Percentiles rank a stretch among this genome's conserved stretches.
Conservation (phyloP, 139 green algal genomes). For the Chlamydomonas sphaeroides region DNA sequence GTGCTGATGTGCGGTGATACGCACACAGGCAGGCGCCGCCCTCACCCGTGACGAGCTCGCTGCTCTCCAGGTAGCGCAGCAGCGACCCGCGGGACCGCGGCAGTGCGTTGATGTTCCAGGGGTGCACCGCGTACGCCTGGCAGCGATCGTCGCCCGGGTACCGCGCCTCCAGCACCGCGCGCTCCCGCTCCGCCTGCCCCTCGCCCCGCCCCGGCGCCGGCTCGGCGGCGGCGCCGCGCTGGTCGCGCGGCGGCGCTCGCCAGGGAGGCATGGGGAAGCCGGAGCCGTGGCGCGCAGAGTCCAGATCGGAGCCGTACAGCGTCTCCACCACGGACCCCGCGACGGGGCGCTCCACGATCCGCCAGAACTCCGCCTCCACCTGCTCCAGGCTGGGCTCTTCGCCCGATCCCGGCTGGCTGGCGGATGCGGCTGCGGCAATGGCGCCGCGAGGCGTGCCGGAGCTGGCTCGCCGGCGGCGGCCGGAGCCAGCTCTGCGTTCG, state of each 20-base stretch:
- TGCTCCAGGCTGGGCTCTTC: slow-evolving; percentile 54
- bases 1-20: too few species aligned
- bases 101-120: slow-evolving; percentile 61
- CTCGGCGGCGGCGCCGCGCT: background rate
- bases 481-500: too few species aligned
- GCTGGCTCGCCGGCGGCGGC: too few species aligned
- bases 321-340: slow-evolving; percentile 77
- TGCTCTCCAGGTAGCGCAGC: slow-evolving; percentile 49
- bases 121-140: slow-evolving; percentile 40
- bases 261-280: slow-evolving; percentile 54
- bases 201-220: too few species aligned
- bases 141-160: background rate
- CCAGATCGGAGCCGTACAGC: slow-evolving; percentile 85
- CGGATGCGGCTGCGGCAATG: too few species aligned
- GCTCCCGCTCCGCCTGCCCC: background rate
- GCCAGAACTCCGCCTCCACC: slow-evolving; percentile 92
- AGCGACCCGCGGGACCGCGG: slow-evolving; percentile 24
- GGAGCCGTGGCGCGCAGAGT: slow-evolving; percentile 60
- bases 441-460: too few species aligned
- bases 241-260: background rate
- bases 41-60: slow-evolving; percentile 40
- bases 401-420: too few species aligned
- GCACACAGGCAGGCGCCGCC: too few species aligned
- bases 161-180: too few species aligned
- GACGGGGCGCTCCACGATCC: slow-evolving; percentile 81